These are phyloP conservation scores for Aspergillus nomiae DNA, from an alignment of 2,329 filamentous ascomycete genomes.

Conservation along the genomic window DNA sequence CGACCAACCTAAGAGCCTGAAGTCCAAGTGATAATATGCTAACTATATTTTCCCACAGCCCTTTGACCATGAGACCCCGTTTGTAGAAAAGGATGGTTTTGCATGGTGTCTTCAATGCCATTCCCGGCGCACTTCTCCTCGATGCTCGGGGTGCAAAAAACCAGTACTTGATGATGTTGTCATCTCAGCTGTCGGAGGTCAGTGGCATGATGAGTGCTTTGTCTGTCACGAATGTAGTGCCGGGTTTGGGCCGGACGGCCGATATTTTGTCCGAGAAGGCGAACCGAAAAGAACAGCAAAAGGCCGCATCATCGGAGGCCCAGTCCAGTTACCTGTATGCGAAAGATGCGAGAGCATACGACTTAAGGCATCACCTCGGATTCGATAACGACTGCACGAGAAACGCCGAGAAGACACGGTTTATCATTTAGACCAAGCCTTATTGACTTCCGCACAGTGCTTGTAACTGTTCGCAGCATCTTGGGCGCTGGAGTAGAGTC, in stretches of 20 bases:
- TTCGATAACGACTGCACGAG: not conserved
- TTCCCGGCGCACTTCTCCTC: slow-evolving; percentile 84
- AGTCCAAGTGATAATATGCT: slow-evolving; percentile 5
- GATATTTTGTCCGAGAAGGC: slow-evolving; percentile 64
- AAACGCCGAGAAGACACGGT: not conserved
- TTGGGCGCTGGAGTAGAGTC: not conserved
- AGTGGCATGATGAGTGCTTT: slow-evolving; percentile 95
- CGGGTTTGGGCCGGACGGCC: slow-evolving; percentile 60
- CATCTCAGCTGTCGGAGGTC: slow-evolving; percentile 80
- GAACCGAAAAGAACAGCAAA: slow-evolving; percentile 48
- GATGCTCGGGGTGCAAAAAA: slow-evolving; percentile 81
- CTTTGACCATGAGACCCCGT: slow-evolving; percentile 67
- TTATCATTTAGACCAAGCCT: not conserved
- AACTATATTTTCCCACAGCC: slow-evolving; percentile 43
- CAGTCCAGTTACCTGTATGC: slow-evolving; percentile 62
- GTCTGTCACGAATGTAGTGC: slow-evolving; percentile 70
- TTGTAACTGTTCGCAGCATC: not conserved
- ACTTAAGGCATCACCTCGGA: slow-evolving; percentile 55
- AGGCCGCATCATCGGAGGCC: slow-evolving; percentile 49
- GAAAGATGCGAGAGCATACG: slow-evolving; percentile 64
- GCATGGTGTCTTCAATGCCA: slow-evolving; percentile 96
- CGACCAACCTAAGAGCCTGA: slow-evolving; percentile 16
- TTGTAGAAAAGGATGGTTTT: slow-evolving; percentile 96
- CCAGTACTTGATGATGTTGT: slow-evolving; percentile 90
- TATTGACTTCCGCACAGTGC: not conserved